Evolutionary conservation across 768 basidiomycete genomes (phyloP), one percentile per base, ranked within the genome.

Genomic region (Hericium erinaceus): DNA sequence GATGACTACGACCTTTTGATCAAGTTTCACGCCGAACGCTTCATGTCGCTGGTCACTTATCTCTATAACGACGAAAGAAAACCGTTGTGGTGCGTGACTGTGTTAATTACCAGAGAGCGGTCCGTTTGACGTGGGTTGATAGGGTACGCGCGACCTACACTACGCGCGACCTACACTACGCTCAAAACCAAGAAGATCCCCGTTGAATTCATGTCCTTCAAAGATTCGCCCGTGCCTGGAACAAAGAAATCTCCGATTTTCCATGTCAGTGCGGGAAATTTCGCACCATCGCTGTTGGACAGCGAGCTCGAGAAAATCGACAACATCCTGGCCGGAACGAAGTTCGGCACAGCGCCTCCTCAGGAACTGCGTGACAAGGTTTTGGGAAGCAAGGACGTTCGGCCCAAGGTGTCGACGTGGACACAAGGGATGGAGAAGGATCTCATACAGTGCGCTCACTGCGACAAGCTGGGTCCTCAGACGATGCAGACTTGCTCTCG

Each of bases 11-110:
- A 65, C 46, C 60, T 61, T 1, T 55, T 69, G 24, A 70, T 69
- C 1, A 69, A 69, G 55, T 71, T 67, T 46, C 70, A 72, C 18
- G 71, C 68, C 7, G 65, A 72, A 49, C 65, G 68, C 15, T 64
- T 70, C 57, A 64, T 72, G 60, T 72, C 67, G 13, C 57, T 71
- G 33, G 48, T 65, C 20, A 68, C 57, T 39, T 70, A 67, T 55
- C 55, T 72, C 12, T 62, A 65, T 41, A 64, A 69, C 40, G 59
- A 58, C 33, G 66, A 64, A 50, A 39, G 55, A 9, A 53, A 63
- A 24, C 66, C 64, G 2, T 12, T n/a, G 13, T 60, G 57, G 62
- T 64, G 37, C 41, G 57, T 39, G 53, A 33, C 5, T 33, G 33
- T 33, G 33, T 33, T 33, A 4, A 7, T 33, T 33, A 33, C 33